phyloP scores from a whole-genome alignment of 2,329 filamentous ascomycete genomes.

The Sarocladium brachiariae region DNA sequence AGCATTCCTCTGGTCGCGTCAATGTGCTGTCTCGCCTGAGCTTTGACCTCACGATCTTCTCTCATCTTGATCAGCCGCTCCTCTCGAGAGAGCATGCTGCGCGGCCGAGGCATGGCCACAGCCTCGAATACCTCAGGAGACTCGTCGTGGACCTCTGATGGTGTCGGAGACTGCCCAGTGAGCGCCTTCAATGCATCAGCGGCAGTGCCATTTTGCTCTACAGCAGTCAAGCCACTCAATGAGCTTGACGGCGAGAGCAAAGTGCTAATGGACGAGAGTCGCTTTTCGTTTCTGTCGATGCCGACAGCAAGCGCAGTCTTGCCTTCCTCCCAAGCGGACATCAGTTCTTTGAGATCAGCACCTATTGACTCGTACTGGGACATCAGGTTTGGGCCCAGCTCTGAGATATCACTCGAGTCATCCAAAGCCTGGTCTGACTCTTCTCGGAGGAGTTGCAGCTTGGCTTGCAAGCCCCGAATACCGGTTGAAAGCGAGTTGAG shows the following conservation, averaged over 20 bases:
- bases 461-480: constrained; percentile 87
- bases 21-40: constrained; percentile 62
- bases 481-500: constrained; percentile 83
- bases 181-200: constrained; percentile 66
- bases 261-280: constrained; percentile 55
- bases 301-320: constrained; percentile 75
- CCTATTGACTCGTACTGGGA: constrained; percentile 93
- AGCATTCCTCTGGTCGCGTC: constrained; percentile 88
- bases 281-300: constrained; percentile 73
- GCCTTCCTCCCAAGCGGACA: constrained; percentile 82
- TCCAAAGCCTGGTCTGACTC: constrained; percentile 78
- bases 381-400: constrained; percentile 73
- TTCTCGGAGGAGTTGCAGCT: constrained; percentile 85
- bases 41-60: constrained; percentile 74
- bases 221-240: constrained; percentile 60
- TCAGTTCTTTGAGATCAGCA: constrained; percentile 70
- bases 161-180: constrained; percentile 60
- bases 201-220: constrained; percentile 42
- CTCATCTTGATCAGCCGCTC: constrained; percentile 83
- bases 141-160: constrained; percentile 47
- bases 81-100: constrained; percentile 69
- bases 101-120: constrained; percentile 64
- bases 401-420: constrained; percentile 62
- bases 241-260: constrained; percentile 54
- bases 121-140: constrained; percentile 80